Base-by-base conservation (phyloP, 768 basidiomycete species). In the Leccinellum luteum region DNA sequence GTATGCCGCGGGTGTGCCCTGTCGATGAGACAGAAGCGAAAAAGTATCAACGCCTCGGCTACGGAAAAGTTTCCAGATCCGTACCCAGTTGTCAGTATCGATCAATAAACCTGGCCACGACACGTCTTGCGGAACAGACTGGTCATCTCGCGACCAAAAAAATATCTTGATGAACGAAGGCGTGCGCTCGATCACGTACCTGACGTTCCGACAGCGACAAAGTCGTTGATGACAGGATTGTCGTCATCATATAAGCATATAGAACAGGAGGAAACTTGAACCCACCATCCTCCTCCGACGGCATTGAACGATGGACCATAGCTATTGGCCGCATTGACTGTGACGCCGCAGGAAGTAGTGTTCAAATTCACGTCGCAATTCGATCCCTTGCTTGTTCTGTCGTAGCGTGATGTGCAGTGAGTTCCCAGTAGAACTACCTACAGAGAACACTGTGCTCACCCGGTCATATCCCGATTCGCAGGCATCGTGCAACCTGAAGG, bases 1-100 rank as follows among this genome's bases (percentile, higher is more conserved):
- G 62, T 77, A 77, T 2, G 87, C 89, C 1, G 69, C 64, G 3
- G 87, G 87, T 0, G 70, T 78, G 9, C 87, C 85, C 85, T 85
- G 31, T 8, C 17, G 6, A 48, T 48, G 14, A 25, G 15, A 27
- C 27, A 17, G 35, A 25, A 8, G 8, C 8, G 19, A 44, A 48
- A 9, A 47, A 10, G 1, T 30, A 6, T 60, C 27, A 60, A 43
- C 1, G 1, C 38, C 28, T 32, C 1, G 3, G 15, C 9, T 28
- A 41, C 10, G 5, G 38, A 6, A 19, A 19, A 12, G 10, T 41
- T n/a, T 38, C 5, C n/a, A 19, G 10, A 6, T 25, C 0, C 68
- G 6, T 57, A 72, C 72, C 72, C 72, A 73, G 19, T 25, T 59
- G 8, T 35, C 56, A n/a, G 68, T 60, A 49, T 67, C 6, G 34